phyloP scores from a whole-genome alignment of 805 yeast species.

The Candida cerambycidarum region DNA sequence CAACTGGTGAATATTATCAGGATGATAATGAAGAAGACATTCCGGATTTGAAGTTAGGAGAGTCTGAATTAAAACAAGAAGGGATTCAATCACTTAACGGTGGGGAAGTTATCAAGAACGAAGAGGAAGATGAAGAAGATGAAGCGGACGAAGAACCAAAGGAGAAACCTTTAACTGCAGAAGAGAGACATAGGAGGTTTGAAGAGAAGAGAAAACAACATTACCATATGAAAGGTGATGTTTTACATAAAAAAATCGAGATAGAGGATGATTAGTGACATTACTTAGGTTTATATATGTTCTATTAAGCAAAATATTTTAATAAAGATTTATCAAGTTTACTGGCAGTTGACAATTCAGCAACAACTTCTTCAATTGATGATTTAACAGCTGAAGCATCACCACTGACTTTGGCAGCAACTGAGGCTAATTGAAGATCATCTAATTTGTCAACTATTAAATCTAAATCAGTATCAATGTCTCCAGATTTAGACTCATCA shows the following conservation, averaged over 20 bases:
- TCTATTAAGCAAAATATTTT: constrained; percentile 46
- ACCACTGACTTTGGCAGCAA: constrained; percentile 65
- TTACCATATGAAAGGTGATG: constrained; percentile 60
- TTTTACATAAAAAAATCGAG: constrained; percentile 36
- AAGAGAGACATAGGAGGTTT: constrained; percentile 63
- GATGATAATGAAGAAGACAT: constrained; percentile 56
- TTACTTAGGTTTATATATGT: too few relatives aligned
- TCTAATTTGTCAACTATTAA: constrained; percentile 75
- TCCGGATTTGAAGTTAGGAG: constrained; percentile 57
- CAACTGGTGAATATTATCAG: constrained; percentile 74
- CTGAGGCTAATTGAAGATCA: constrained; percentile 73
- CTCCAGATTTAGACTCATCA: constrained; percentile 63
- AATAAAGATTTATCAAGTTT: constrained; percentile 52
- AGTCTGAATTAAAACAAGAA: constrained; percentile 46
- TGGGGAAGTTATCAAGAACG: constrained; percentile 36
- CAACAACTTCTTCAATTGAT: constrained; percentile 54
- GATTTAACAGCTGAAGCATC: constrained; percentile 61
- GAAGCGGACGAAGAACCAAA: constrained; percentile 40
- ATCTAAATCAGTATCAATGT: constrained; percentile 78
- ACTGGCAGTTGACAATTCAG: constrained; percentile 53
- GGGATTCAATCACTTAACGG: constrained; percentile 37
- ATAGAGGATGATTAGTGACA: constrained; percentile 27
- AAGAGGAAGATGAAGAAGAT: constrained; percentile 29
- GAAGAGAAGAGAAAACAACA: constrained; percentile 80
- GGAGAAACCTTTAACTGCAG: constrained; percentile 44